Evolutionary conservation across 345 rosid species (phyloP), one percentile per base, ranked within the genome.

Genomic region (Raphanus raphanistrum): DNA sequence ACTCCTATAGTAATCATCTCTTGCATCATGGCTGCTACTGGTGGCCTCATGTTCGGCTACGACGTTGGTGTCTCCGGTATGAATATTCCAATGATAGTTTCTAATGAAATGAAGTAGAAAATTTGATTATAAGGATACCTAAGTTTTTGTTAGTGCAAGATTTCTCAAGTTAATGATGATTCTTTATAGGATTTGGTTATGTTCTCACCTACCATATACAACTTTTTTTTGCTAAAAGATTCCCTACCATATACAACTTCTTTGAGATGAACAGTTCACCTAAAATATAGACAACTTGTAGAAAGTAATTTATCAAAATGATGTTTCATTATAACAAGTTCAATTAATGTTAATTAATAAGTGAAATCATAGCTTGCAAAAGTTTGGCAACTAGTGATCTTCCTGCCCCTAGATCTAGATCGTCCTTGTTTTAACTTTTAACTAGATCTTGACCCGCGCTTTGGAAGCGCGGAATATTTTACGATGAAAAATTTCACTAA

Each of bases 21-120:
- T 8, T 94, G 98, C 77, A 87, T 94, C 78, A 87, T 89, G 97
- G 98, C 98, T 5, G 98, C 98, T 69, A 90, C 98, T 6, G 98
- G 98, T 0, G 98, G 98, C 2, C 98, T 94, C 83, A 92, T 94
- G 98, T 94, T 92, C 29, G 98, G 98, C 48, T 94, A 94, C 65
- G 98, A 92, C 68, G 87, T 92, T 54, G 98, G 98, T 55, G 87
- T 94, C 59, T 92, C 98, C 45, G 98, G 98, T 92, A 85, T 58
- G 43, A 48, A 28, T 64, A 52, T 52, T 32, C 6, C 12, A 4
- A 1, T 26, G 16, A 12, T 59, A 59, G 35, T 27, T 59, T 27
- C 33, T 27, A 27, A 27, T 27, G 8, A 5, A 59, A 59, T 11
- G 63, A 59, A 59, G 63, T 59, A 11, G 29, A 11, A 59, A 10